Evolutionary conservation across 2,329 filamentous ascomycete genomes (phyloP).

Genomic region (Mollisia scopiformis): DNA sequence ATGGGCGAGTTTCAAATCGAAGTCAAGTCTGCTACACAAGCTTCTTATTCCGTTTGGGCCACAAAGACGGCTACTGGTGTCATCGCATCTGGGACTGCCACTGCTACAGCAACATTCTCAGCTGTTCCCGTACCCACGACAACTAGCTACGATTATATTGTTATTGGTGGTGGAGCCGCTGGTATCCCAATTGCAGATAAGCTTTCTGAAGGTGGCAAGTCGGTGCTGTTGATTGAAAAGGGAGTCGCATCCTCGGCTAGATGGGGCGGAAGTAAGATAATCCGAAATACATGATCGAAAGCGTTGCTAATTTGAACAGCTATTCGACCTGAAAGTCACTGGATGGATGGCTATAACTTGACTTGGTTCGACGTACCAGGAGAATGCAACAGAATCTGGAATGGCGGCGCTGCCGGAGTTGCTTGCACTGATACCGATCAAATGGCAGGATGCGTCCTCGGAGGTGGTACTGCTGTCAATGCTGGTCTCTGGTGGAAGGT

Average conservation of each 20-base stretch:
- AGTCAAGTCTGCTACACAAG: conserved; percentile 47
- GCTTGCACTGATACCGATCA: conserved; percentile 72
- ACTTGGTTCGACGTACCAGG: conserved; percentile 75
- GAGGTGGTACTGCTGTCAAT: conserved; percentile 59
- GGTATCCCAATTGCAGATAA: conserved; percentile 57
- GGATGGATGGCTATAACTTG: conserved; percentile 60
- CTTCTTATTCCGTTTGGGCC: conserved; percentile 38
- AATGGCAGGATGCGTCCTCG: conserved; percentile 73
- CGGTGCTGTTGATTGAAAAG: conserved; percentile 65
- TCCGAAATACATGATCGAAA: not conserved
- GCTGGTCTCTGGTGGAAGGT: conserved; percentile 70
- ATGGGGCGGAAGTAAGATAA: conserved; percentile 56
- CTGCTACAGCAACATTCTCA: conserved; percentile 34
- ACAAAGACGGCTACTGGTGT: conserved; percentile 32
- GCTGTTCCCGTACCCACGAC: conserved; percentile 45
- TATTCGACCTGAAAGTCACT: conserved; percentile 48
- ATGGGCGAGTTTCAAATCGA: conserved; percentile 55
- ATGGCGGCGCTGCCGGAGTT: conserved; percentile 44
- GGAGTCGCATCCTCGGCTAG: conserved; percentile 64
- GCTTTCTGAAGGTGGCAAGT: conserved; percentile 66
- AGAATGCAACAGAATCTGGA: conserved; percentile 67
- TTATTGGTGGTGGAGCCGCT: conserved; percentile 56
- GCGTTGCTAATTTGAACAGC: conserved; percentile 10
- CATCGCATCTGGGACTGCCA: conserved; percentile 27
- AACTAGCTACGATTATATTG: conserved; percentile 56